Conservation (phyloP, 306 rosid species). For the Cucumis hystrix region DNA sequence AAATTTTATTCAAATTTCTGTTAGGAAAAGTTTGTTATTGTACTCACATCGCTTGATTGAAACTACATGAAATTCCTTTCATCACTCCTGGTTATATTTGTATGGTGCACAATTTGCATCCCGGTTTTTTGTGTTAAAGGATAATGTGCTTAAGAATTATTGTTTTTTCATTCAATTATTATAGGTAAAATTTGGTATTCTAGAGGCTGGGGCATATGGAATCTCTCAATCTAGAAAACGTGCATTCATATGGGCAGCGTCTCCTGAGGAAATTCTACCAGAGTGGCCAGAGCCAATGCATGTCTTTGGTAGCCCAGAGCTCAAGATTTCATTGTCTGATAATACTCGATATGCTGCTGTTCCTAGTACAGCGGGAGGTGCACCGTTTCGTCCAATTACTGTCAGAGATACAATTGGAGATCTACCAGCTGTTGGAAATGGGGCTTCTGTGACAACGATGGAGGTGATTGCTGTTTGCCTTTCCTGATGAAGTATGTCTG, state of each 20-base stretch:
- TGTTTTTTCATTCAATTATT: slow-evolving; percentile 3
- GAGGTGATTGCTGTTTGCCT: slow-evolving; percentile 33
- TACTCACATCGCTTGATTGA: background rate
- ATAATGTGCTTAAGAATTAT: background rate
- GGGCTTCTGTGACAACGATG: slow-evolving; percentile 55
- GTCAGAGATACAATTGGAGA: slow-evolving; percentile 94
- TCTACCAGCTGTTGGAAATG: slow-evolving; percentile 78
- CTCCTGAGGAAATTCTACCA: slow-evolving; percentile 78
- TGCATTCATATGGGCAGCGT: slow-evolving; percentile 98
- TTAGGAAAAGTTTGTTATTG: background rate
- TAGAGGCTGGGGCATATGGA: slow-evolving; percentile 95
- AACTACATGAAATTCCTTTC: background rate
- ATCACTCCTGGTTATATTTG: background rate
- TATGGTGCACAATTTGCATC: background rate
- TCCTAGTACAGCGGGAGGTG: slow-evolving; percentile 76
- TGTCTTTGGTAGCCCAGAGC: slow-evolving; percentile 73
- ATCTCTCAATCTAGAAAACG: slow-evolving; percentile 94
- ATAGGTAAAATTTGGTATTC: slow-evolving; percentile 93
- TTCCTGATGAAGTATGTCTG: background rate
- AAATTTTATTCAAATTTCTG: background rate
- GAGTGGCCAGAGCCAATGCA: slow-evolving; percentile 99
- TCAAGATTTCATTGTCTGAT: slow-evolving; percentile 47
- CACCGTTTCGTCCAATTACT: slow-evolving; percentile 88
- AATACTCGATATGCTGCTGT: slow-evolving; percentile 70
- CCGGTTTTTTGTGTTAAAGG: background rate